phyloP scores from a whole-genome alignment of 2,329 filamentous ascomycete genomes.

The Purpureocillium lavendulum region DNA sequence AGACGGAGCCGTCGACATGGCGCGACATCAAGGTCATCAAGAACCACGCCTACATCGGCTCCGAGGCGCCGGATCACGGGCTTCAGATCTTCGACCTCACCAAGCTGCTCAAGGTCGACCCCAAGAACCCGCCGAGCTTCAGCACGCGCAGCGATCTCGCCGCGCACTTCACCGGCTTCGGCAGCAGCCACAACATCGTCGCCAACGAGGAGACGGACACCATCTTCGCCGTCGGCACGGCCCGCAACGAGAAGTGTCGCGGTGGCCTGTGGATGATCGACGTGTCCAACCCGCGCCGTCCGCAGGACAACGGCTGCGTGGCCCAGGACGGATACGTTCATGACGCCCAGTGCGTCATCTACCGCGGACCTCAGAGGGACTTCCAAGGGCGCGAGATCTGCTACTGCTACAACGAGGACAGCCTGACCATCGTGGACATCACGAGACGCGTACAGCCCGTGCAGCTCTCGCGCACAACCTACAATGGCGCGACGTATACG shows the following conservation, averaged over 20 bases:
- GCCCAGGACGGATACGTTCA: slow-evolving; percentile 43
- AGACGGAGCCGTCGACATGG: slow-evolving; percentile 26
- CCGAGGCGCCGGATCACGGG: slow-evolving; percentile 40
- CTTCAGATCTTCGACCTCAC: slow-evolving; percentile 58
- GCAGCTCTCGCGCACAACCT: slow-evolving; percentile 43
- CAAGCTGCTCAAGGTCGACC: slow-evolving; percentile 38
- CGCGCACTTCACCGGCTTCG: slow-evolving; percentile 25
- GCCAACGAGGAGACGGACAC: slow-evolving; percentile 36
- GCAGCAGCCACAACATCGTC: slow-evolving; percentile 44
- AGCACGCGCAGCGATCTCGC: slow-evolving; percentile 24
- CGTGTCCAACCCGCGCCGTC: slow-evolving; percentile 40
- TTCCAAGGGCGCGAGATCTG: slow-evolving; percentile 27
- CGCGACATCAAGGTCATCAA: slow-evolving; percentile 32
- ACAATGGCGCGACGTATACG: slow-evolving; percentile 44
- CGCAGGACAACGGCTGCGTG: slow-evolving; percentile 39
- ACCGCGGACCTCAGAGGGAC: slow-evolving; percentile 36
- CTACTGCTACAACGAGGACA: slow-evolving; percentile 15
- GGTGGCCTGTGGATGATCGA: slow-evolving; percentile 48
- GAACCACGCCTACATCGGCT: slow-evolving; percentile 28
- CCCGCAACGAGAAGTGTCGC: slow-evolving; percentile 30
- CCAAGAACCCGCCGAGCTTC: slow-evolving; percentile 26
- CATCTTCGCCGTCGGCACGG: slow-evolving; percentile 32
- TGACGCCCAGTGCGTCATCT: slow-evolving; percentile 44
- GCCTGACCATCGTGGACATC: slow-evolving; percentile 32
- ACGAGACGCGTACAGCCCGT: slow-evolving; percentile 34